Base-by-base conservation (phyloP, 768 basidiomycete species). In the Daedaleopsis nitida region DNA sequence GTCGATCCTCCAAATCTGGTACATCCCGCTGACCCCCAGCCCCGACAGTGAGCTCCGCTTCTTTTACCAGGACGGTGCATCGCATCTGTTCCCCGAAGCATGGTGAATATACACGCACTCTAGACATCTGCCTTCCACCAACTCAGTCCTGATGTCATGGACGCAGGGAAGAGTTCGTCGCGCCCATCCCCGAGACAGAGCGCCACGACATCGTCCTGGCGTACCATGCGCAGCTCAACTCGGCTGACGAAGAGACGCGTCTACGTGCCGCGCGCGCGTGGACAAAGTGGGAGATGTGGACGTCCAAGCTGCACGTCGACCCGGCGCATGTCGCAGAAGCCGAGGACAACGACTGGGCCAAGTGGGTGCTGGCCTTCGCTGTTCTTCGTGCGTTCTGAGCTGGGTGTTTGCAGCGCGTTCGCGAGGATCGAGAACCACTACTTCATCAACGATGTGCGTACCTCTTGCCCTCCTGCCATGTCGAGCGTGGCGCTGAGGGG, bases 201-300 rank as follows among this genome's bases (percentile, higher is more conserved):
- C 83, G 89, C n/a, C 73, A 80, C 35, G 92, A 96, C 69, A 79
- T 97, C 77, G 80, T 97, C 47, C 72, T 80, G 10, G 96, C 96
- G 0, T 98, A 97, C 72, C 89, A 95, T 67, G 80, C 82, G 5
- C 89, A 87, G 56, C 83, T 96, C 49, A 87, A 86, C 68, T 86
- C 90, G 7, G 75, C 77, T 1, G 89, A 96, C 68, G 86, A 90
- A 35, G 77, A 82, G 66, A 83, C 78, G 4, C 80, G 89, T 37
- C 66, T 89, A 35, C 76, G 59, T 8, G 94, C 93, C 12, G 93
- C 93, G 4, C 90, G 83, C 68, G 91, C 92, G 3, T 96, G 94
- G 93, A 78, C 88, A 19, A 91, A 88, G 71, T 96, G 92, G 91
- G 94, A 96, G 92, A 94, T 96, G 92, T 77, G 81, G 39, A 96